These are phyloP conservation scores for Pythium rhizo-oryzae DNA, from an alignment of 352 stramenopile species.

Conservation along the genomic window DNA sequence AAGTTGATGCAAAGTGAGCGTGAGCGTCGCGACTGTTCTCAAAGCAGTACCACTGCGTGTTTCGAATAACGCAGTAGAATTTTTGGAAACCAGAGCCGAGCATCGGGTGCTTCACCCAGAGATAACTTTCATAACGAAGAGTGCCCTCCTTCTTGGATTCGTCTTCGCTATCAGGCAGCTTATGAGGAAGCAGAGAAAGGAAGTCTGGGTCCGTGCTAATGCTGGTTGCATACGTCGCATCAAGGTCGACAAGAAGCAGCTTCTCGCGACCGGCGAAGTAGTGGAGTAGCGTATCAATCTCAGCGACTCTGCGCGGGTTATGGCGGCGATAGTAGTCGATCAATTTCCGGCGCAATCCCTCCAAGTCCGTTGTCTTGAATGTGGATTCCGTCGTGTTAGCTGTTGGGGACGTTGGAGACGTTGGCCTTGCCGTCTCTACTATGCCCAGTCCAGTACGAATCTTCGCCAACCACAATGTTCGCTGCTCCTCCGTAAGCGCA, in stretches of 20 bases:
- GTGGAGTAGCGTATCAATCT: conserved; percentile 72
- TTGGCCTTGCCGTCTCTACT: conserved; percentile 1
- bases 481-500: conserved; percentile 42
- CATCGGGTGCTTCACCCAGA: conserved; percentile 30
- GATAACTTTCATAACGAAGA: conserved; percentile 25
- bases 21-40: conserved; percentile 30
- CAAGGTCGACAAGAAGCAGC: conserved; percentile 59
- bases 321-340: conserved; percentile 91
- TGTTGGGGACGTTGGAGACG: not conserved
- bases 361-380: not conserved
- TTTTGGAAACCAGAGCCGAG: conserved; percentile 27
- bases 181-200: conserved; percentile 13
- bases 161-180: not conserved
- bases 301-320: conserved; percentile 85
- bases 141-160: not conserved
- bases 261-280: conserved; percentile 64
- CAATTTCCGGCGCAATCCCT: conserved; percentile 45
- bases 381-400: not conserved
- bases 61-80: conserved; percentile 28
- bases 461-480: conserved; percentile 58
- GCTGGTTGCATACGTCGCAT: conserved; percentile 60
- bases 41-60: conserved; percentile 29
- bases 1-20: not conserved
- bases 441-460: conserved; percentile 47
- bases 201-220: conserved; percentile 41